Conservation (phyloP, 192 early-diverging fungal species). For the Dimargaris cristalligena region DNA sequence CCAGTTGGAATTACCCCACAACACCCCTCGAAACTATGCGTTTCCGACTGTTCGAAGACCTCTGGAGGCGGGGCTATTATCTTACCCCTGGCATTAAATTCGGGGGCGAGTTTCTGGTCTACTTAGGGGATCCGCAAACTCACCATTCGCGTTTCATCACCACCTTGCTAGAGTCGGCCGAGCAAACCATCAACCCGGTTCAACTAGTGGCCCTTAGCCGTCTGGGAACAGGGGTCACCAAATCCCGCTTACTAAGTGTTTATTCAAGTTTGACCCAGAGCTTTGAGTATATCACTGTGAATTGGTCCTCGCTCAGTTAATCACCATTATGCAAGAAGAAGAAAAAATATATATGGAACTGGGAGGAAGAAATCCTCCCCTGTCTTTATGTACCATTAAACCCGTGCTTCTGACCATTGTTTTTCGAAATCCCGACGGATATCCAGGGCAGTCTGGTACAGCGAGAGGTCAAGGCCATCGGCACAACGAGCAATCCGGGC, state of each 20-base stretch:
- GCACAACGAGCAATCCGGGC: not conserved
- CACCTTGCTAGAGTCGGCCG: not conserved
- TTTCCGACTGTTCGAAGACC: not conserved
- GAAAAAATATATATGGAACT: too few species aligned
- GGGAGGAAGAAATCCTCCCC: too few species aligned
- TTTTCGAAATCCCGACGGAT: not conserved
- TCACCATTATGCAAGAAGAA: too few species aligned
- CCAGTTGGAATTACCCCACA: not conserved
- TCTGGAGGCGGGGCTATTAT: slow-evolving; percentile 9
- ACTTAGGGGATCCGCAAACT: not conserved
- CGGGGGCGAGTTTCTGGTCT: slow-evolving; percentile 9
- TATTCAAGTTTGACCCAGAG: not conserved
- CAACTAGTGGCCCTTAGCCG: not conserved
- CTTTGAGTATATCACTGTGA: not conserved
- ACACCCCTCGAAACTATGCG: not conserved
- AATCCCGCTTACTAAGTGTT: not conserved
- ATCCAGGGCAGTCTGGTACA: not conserved
- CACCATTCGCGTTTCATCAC: slow-evolving; percentile 7
- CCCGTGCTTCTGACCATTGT: not conserved
- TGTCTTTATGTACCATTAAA: too few species aligned
- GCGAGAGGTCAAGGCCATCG: not conserved
- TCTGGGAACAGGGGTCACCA: slow-evolving; percentile 6
- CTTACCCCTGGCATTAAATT: slow-evolving; percentile 9
- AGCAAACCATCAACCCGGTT: not conserved
- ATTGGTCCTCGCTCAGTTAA: not conserved